Base-by-base conservation (phyloP, 2,329 filamentous ascomycete genomes). In the Blastomyces emzantsi region DNA sequence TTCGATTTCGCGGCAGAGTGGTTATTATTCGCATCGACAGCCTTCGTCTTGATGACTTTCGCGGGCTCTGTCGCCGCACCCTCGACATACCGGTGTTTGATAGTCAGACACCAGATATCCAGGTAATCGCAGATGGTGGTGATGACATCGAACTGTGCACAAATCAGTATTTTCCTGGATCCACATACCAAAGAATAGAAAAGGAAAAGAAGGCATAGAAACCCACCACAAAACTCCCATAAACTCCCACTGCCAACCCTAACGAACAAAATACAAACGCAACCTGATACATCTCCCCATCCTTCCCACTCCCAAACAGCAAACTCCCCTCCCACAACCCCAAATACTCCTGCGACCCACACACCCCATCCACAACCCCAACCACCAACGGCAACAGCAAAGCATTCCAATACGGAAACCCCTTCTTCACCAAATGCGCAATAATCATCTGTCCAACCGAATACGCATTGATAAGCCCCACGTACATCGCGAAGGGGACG, bases 71-170 rank as follows among this genome's bases (percentile, higher is more conserved):
- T 7, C 7, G 57, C 41, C 57, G 51, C 52, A 13, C 36, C 54
- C 61, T 81, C 79, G 45, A 79, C 73, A 65, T 82, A 81, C 0
- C 85, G 85, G 71, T 97, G 87, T 83, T 99, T 99, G 79, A 99
- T 99, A 1, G 90, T 96, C 74, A 99, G 81, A 74, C 94, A 99
- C 91, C 92, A 97, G 69, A 99, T 99, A 74, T 99, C 94, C 66
- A 97, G 82, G 75, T 96, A 96, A 75, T 99, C 94, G 78, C 94
- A 99, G 70, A 99, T 97, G 39, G 91, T 95, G 65, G 94, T 91
- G 69, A 99, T 97, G 63, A 97, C 92, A 74, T 97, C 94, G 41
- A 96, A 77, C 80, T 82, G 63, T 45, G 28, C 52, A n/a, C 28
- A 19, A 6, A 13, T 64, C 39, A 66, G 67, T 51, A 66, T 58